Evolutionary conservation across 257 asterid genomes (phyloP), one percentile per base, ranked within the genome.

Genomic region (Solanum commersonii): DNA sequence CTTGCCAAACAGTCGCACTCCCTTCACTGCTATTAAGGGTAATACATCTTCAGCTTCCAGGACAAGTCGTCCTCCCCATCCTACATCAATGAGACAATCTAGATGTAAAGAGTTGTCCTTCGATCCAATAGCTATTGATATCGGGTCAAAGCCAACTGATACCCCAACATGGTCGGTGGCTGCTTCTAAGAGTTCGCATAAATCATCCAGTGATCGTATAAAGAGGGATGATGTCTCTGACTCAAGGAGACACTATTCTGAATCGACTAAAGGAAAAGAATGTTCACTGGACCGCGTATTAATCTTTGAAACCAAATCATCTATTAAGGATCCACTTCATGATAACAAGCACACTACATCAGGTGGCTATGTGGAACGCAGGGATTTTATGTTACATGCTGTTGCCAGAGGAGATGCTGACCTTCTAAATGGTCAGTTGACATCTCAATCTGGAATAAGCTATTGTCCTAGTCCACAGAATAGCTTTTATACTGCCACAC

Each of bases 11-110:
- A 91, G 89, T 76, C 91, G 92, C 88, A 90, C 71, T 88, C 88
- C 94, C 14, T 84, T 87, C 87, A 86, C 88, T 33, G 86, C 91
- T 67, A 81, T 87, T 46, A 93, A 91, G 44, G 89, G 79, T 49
- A 92, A 49, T 81, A 82, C 91, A 8, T 88, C 93, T 87, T 92
- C 93, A 68, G 89, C 81, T 29, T 92, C 92, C 34, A 91, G 95
- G 35, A 88, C 79, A 13, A 91, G 91, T 81, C 95, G 92, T 56
- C 95, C 95, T 4, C 95, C 95, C n/a, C 94, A 91, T 89, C 94
- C 90, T 87, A 92, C 92, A 34, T 90, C 94, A 27, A 88, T 91
- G 25, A 92, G 91, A 77, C 95, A 90, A 13, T 74, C 87, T 29
- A 88, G 89, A 90, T 85, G 77, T 52, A 95, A 90, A 29, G 96